Evolutionary conservation across 2,329 filamentous ascomycete genomes (phyloP).

Genomic region (Claviceps sp.): DNA sequence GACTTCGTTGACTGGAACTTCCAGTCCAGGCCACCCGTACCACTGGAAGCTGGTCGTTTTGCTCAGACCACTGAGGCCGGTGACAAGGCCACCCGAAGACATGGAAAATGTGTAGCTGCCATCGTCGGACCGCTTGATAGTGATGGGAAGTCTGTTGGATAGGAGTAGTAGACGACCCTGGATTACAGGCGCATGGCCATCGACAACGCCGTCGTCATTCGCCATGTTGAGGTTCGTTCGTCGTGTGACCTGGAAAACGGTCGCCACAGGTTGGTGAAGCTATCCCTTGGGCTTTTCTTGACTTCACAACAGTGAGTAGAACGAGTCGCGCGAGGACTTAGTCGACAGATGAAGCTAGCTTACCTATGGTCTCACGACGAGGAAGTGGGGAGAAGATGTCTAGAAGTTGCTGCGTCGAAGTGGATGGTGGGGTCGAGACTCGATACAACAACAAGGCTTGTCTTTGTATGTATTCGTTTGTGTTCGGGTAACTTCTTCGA

Average conservation of each 20-base stretch:
- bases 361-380: not conserved
- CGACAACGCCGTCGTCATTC: conserved; percentile 11
- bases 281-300: not conserved
- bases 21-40: conserved; percentile 95
- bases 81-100: conserved; percentile 93
- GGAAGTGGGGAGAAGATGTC: conserved; percentile 1
- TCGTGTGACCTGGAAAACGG: too few species aligned
- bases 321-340: not conserved
- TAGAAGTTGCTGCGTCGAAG: not conserved
- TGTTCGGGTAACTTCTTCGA: not conserved
- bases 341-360: not conserved
- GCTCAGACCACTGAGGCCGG: conserved; percentile 77
- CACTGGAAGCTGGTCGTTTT: conserved; percentile 93
- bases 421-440: not conserved
- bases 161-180: conserved; percentile 60
- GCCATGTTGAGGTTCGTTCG: not conserved
- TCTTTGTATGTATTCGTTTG: too few species aligned
- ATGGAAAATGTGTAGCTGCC: conserved; percentile 88
- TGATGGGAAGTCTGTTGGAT: conserved; percentile 91
- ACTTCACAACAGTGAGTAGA: not conserved
- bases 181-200: conserved; percentile 19
- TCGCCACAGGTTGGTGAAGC: not conserved
- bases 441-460: not conserved
- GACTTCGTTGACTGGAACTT: conserved; percentile 76
- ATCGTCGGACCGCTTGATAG: conserved; percentile 86